Base-by-base conservation (phyloP, 2,329 filamentous ascomycete species). In the Amauroascus verrucosus region DNA sequence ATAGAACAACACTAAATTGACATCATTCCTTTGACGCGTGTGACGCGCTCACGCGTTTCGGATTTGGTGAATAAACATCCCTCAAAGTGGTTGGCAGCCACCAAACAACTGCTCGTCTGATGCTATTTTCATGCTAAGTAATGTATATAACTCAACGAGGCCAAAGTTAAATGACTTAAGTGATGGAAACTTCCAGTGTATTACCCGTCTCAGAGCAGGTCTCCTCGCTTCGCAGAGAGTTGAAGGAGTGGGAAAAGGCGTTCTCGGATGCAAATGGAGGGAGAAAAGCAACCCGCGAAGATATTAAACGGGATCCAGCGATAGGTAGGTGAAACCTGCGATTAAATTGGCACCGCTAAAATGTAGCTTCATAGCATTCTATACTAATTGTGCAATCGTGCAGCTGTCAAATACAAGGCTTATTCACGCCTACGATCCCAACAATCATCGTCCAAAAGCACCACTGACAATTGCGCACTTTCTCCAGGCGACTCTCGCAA, bases 231-330 rank as follows among this genome's bases (percentile, higher is more conserved):
- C 72, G 74, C 24, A 62, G 64, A 3, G 68, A 72, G 56, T 57
- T 77, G 40, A 77, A 76, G 57, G 65, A 70, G 54, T 77, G 72
- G 69, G 74, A 77, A 60, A 66, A 70, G 44, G 64, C 64, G 0
- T 76, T 76, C 57, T 64, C 72, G 6, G 65, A 65, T 2, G 63
- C 65, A 9, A 69, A 75, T 54, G 63, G 65, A 24, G 72, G 72
- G 7, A 66, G 64, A 33, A 76, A 76, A 60, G 69, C 74, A 2
- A 66, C 66, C 14, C 67, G 71, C 20, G 64, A 69, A 24, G 74
- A 77, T 63, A 76, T 77, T 51, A 77, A 76, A 58, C 65, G 70
- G 41, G 65, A 72, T 49, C 64, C 64, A 6, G 64, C 63, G 8
- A 75, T 76, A 30, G 71, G 72, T 75, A 64, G 45, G 50, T 49